Evolutionary conservation across 768 basidiomycete species (phyloP).

Genomic region (Lentinus tigrinus): DNA sequence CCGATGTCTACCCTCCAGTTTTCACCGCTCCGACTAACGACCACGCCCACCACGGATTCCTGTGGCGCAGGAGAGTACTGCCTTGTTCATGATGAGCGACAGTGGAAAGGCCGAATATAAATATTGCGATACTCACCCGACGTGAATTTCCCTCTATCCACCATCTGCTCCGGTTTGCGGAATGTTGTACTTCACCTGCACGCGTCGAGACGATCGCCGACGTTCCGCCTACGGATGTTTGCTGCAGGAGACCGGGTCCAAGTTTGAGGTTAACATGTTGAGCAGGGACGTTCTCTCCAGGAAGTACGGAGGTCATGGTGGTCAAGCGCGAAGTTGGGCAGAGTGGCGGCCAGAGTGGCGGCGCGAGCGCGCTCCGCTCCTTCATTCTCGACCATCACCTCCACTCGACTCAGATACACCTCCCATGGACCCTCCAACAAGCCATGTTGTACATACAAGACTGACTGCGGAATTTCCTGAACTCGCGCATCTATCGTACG

Average conservation of each 20-base stretch:
- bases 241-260: conserved; percentile 77
- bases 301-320: conserved; percentile 66
- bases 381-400: neutral
- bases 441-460: conserved; percentile 16
- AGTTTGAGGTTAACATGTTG: conserved; percentile 81
- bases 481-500: conserved; percentile 69
- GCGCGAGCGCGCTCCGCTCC: neutral
- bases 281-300: conserved; percentile 76
- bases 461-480: conserved; percentile 65
- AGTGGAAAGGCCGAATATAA: neutral
- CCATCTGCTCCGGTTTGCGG: conserved; percentile 71
- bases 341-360: neutral
- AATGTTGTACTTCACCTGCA: conserved; percentile 68
- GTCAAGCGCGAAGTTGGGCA: conserved; percentile 9
- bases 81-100: neutral
- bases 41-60: conserved; percentile 84
- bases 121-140: conserved; percentile 57
- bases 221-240: conserved; percentile 31
- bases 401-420: neutral
- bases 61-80: conserved; percentile 91
- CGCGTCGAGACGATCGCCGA: conserved; percentile 56
- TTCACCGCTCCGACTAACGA: conserved; percentile 81
- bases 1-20: conserved; percentile 95
- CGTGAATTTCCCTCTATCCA: conserved; percentile 88
- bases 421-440: conserved; percentile 5